Evolutionary conservation across 129 eudicot genomes (phyloP), one percentile per base, ranked within the genome.

Genomic region (Artemisia argyi): DNA sequence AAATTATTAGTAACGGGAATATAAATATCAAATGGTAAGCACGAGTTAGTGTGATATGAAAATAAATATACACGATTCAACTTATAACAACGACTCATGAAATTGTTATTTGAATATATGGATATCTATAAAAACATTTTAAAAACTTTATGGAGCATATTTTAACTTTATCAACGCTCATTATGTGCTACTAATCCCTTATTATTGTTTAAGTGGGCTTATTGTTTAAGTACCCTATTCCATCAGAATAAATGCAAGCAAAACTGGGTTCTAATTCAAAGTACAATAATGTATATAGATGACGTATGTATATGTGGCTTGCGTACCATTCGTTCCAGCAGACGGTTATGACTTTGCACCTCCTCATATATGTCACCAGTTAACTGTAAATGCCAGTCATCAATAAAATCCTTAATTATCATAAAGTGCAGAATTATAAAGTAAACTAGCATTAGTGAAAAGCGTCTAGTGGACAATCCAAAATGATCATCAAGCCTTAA

Each of bases 301-400:
- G 55, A 3, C 19, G 46, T 57, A 57, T 58, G 49, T 58, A 42
- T 39, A 67, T 35, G 49, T 42, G 57, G 73, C 57, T 35, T 46
- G 77, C 83, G 55, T 81, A 92, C 98, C 85, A 76, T 89, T 73
- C 87, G 75, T 44, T 89, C 95, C 68, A 92, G 84, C 95, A 89
- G 84, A 42, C 88, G 95, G 71, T 92, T 92, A 75, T 92, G 96
- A 78, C 67, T 83, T 76, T 85, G 88, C 81, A 89, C 98, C 82
- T 92, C 98, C 77, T 83, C 91, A 71, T 92, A 95, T 79, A 92
- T 89, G 74, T 85, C 98, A 57, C 98, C 95, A 19, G 98, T 87
- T 73, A 92, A 76, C 98, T 92, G 96, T 49, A 63, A 82, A 76
- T 53, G 48, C 15, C 60, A 46, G 57, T 17, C 11, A 39, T 28